These are phyloP conservation scores for Psophocarpus tetragonolobus DNA, from an alignment of 306 rosid genomes.

Conservation along the genomic window DNA sequence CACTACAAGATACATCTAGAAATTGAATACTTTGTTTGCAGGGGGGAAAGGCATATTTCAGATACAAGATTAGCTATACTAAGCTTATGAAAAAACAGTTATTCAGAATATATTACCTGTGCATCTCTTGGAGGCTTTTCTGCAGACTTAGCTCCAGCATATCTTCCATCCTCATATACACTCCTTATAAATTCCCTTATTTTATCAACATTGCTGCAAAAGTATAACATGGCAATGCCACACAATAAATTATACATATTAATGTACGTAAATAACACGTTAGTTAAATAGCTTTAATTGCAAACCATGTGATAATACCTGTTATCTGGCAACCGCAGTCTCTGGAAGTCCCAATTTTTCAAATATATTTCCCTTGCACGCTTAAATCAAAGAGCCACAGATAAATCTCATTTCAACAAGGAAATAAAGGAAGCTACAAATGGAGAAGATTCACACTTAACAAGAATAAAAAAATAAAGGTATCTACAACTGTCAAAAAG, in stretches of 20 bases:
- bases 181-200: slow-evolving; percentile 77
- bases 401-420: slow-evolving; percentile 35
- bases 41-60: neutral
- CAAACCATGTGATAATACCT: slow-evolving; percentile 51
- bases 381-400: slow-evolving; percentile 43
- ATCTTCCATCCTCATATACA: slow-evolving; percentile 76
- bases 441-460: slow-evolving; percentile 20
- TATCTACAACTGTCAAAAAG: neutral
- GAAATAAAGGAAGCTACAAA: slow-evolving; percentile 7
- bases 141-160: slow-evolving; percentile 62
- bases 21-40: neutral
- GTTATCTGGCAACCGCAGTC: slow-evolving; percentile 73
- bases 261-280: neutral
- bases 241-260: slow-evolving; percentile 9
- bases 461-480: slow-evolving; percentile 15
- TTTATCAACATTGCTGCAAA: slow-evolving; percentile 77
- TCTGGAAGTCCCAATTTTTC: slow-evolving; percentile 89
- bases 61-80: slow-evolving; percentile 2
- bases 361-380: slow-evolving; percentile 88
- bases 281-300: neutral
- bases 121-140: slow-evolving; percentile 84
- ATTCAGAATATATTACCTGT: slow-evolving; percentile 59
- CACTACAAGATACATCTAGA: slow-evolving; percentile 6
- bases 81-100: neutral
- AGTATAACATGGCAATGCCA: slow-evolving; percentile 35